Evolutionary conservation across 805 yeast genomes (phyloP), one percentile per base, ranked within the genome.

Genomic region (Suhomyces faveliae): DNA sequence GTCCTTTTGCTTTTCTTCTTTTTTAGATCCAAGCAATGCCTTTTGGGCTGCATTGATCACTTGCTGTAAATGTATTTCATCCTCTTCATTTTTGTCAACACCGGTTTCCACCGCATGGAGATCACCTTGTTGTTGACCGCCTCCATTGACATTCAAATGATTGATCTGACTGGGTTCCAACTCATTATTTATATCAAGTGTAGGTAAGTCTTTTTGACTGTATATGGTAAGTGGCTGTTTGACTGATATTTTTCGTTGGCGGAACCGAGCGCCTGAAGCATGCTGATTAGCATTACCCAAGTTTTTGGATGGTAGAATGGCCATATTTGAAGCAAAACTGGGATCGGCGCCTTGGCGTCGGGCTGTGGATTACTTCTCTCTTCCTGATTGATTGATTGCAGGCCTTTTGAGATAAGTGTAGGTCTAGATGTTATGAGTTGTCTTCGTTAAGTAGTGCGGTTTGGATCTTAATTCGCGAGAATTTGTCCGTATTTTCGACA

Each of bases 11-110:
- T 30, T 63, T 59, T 49, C 81, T 70, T 52, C 53, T 33, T 44
- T 59, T 20, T 35, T 47, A 3, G 73, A 61, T 15, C 71, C 68
- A 29, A 70, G 51, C 15, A 87, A 77, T 2, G 84, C 83, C 24
- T 82, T 81, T 45, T 83, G 85, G 1, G 89, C 81, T 11, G 92
- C 92, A 66, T 84, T 83, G 54, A 94, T 85, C 43, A 91, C 97
- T 53, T 86, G 89, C 64, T 92, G 96, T 52, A 94, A 76, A 79
- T 94, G 99, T 37, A 88, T 94, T 66, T 94, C 99, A 58, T 89
- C 96, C 67, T 94, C 99, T 67, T 94, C 99, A 56, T 87, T 89
- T 64, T 94, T 94, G 61, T 94, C 99, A 37, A 94, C 99, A 68
- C 99, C 99, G 5, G 98, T 92, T 60, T 94, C 99, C 39, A 94